These are phyloP conservation scores for Rhizophora mangle DNA, from an alignment of 345 rosid species.

Conservation along the genomic window DNA sequence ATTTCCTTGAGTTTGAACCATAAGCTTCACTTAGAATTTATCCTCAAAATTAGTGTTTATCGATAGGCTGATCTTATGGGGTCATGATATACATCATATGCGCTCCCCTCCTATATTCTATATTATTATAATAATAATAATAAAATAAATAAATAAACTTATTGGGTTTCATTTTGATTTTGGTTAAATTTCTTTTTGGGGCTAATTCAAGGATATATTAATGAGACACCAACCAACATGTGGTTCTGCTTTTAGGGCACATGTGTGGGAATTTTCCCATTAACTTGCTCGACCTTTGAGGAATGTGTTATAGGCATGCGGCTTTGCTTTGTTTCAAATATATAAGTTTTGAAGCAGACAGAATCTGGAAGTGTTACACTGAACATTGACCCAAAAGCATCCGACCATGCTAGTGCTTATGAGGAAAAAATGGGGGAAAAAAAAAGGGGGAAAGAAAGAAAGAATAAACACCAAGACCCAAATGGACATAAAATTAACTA, in stretches of 20 bases:
- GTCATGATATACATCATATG: no score
- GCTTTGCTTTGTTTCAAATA: neutral
- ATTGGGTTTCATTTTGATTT: no score
- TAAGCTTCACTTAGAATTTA: no score
- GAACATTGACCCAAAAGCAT: constrained; percentile 13
- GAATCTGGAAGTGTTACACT: constrained; percentile 2
- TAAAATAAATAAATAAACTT: neutral
- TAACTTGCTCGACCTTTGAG: constrained; percentile 32
- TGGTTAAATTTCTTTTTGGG: neutral
- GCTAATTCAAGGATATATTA: neutral
- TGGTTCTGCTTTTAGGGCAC: constrained; percentile 59
- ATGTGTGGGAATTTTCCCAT: constrained; percentile 27
- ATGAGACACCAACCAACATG: constrained; percentile 44
- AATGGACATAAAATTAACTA: no score
- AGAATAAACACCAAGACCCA: no score
- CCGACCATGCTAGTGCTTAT: neutral
- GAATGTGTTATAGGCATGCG: constrained; percentile 8
- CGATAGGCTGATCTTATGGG: no score
- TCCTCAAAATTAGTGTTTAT: no score
- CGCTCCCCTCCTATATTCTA: neutral
- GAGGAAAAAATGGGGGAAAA: neutral
- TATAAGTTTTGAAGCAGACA: constrained; percentile 2
- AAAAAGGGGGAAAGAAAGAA: no score
- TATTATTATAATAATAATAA: neutral
- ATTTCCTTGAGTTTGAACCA: no score